These are phyloP conservation scores for Fraxinus floribunda DNA, from an alignment of 305 asterid species.

Conservation along the genomic window DNA sequence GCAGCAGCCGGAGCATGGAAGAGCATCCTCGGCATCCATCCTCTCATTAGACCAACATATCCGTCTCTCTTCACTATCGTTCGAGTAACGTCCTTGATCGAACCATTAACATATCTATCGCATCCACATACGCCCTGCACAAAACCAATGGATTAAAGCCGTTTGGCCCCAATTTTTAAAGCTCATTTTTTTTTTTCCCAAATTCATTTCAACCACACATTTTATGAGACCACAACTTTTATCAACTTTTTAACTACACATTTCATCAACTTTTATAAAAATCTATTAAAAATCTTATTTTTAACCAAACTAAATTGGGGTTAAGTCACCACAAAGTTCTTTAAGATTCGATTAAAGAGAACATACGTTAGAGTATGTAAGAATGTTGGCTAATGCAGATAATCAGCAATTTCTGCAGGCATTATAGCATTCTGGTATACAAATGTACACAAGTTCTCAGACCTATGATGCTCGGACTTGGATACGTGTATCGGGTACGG, in stretches of 20 bases:
- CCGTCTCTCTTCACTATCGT: conserved; percentile 85
- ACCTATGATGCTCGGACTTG: no score
- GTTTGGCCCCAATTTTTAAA: no score
- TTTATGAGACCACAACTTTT: no score
- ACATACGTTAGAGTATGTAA: not conserved
- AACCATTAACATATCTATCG: conserved; percentile 72
- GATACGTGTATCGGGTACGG: not conserved
- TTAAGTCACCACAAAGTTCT: not conserved
- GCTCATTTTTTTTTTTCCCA: no score
- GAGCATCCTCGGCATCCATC: conserved; percentile 96
- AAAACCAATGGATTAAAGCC: not conserved
- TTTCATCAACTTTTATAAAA: no score
- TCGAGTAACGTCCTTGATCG: conserved; percentile 69
- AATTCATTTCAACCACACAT: no score
- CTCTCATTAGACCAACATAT: conserved; percentile 83
- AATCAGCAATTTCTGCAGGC: not conserved
- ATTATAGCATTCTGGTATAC: not conserved
- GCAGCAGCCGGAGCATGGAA: conserved; percentile 99
- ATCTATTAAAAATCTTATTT: no score
- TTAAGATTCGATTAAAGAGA: not conserved
- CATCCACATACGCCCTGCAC: conserved; percentile 96
- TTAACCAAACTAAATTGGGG: no score
- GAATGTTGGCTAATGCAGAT: not conserved
- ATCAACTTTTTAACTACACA: no score
- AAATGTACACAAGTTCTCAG: not conserved